Percentiles rank a stretch among this genome's conserved stretches.
phyloP scores from a whole-genome alignment of 148 eudicot genomes.

The Dysphania ambrosioides region DNA sequence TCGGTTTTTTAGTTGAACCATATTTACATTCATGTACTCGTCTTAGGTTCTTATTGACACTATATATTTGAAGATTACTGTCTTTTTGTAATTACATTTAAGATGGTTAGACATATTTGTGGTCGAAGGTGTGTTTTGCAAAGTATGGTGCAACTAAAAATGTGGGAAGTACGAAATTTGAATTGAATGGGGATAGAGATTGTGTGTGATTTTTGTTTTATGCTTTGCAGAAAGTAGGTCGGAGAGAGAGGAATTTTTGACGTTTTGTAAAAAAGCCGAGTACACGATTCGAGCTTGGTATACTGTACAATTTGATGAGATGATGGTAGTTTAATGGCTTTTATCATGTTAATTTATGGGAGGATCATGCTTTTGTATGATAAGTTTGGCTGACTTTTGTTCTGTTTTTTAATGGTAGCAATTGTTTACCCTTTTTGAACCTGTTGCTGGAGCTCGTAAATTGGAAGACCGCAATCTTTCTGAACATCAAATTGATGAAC shows the following conservation, averaged over 20 bases:
- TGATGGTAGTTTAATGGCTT: conserved; percentile 50
- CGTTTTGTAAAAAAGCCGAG: conserved; percentile 71
- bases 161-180: too few species aligned
- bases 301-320: conserved; percentile 66
- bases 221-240: conserved; percentile 45
- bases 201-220: not conserved
- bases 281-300: conserved; percentile 91
- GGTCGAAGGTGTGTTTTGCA: too few species aligned
- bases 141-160: too few species aligned
- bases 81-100: too few species aligned
- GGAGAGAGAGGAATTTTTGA: conserved; percentile 56
- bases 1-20: too few species aligned
- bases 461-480: conserved; percentile 64
- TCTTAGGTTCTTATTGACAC: too few species aligned
- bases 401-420: conserved; percentile 41
- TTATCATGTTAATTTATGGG: too few species aligned
- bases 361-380: conserved; percentile 4
- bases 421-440: conserved; percentile 74
- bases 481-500: conserved; percentile 56
- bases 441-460: conserved; percentile 63
- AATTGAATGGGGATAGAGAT: too few species aligned
- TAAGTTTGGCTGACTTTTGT: conserved; percentile 3
- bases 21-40: too few species aligned
- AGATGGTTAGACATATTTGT: too few species aligned
- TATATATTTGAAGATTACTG: too few species aligned